These are phyloP conservation scores for Colletotrichum somersetense DNA, from an alignment of 2,329 filamentous ascomycete species.

Conservation along the genomic window DNA sequence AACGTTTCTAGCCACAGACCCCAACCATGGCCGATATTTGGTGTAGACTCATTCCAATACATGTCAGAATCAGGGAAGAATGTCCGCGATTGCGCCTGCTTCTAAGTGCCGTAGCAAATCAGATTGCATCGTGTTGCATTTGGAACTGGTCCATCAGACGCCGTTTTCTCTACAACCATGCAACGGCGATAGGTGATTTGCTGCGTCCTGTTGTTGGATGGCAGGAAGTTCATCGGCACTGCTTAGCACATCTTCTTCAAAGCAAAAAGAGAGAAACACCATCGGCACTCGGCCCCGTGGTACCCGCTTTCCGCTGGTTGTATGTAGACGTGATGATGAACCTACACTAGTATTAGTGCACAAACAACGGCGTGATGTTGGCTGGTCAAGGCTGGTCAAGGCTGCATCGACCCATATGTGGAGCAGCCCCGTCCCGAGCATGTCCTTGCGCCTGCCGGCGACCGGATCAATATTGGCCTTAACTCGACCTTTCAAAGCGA, in stretches of 20 bases:
- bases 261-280: neutral
- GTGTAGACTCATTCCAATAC: constrained; percentile 12
- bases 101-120: constrained; percentile 28
- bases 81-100: constrained; percentile 19
- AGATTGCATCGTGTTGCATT: neutral
- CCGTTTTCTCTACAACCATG: constrained; percentile 5
- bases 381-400: constrained; percentile 19
- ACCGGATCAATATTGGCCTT: constrained; percentile 1
- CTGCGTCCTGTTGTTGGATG: constrained; percentile 17
- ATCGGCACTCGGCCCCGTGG: constrained; percentile 37
- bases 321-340: constrained; percentile 4
- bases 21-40: constrained; percentile 24
- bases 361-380: constrained; percentile 27
- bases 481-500: neutral
- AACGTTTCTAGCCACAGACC: constrained; percentile 28
- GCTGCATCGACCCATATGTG: constrained; percentile 34
- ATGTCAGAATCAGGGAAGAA: constrained; percentile 32
- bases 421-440: constrained; percentile 28
- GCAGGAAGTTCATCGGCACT: constrained; percentile 1
- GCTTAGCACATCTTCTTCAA: constrained; percentile 19
- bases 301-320: constrained; percentile 28
- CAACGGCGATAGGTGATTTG: constrained; percentile 18
- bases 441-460: constrained; percentile 18
- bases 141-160: neutral
- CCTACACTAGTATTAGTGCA: neutral